Percentiles rank a stretch among this genome's conserved stretches.
These are phyloP conservation scores for Microglena sp. DNA, from an alignment of 139 green algal species.

Conservation along the genomic window DNA sequence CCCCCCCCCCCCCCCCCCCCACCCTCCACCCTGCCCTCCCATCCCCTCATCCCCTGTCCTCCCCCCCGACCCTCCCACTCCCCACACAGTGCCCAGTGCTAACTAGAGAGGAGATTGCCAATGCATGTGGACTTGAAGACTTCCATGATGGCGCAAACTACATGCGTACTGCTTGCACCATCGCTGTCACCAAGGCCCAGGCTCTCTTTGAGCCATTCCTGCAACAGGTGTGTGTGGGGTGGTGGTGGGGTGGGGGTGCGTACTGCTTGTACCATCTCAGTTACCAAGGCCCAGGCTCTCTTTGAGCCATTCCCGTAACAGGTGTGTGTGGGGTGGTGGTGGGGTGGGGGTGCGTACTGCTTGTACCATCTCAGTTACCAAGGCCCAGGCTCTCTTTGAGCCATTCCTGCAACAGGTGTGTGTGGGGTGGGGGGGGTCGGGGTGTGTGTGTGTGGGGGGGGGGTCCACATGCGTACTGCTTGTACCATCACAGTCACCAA, in stretches of 20 bases:
- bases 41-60: too few species aligned
- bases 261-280: conserved; percentile 87
- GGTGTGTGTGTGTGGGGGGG: conserved; percentile 12
- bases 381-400: conserved; percentile 78
- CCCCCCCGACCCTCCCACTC: too few species aligned
- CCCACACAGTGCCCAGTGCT: conserved; percentile 14
- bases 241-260: background rate
- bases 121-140: conserved; percentile 91
- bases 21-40: too few species aligned
- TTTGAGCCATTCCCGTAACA: conserved; percentile 92
- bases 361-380: conserved; percentile 83
- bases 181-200: conserved; percentile 71
- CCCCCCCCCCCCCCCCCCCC: too few species aligned
- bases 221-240: conserved; percentile 53
- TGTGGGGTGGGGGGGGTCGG: conserved; percentile 6
- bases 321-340: conserved; percentile 15
- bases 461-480: background rate
- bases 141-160: conserved; percentile 94
- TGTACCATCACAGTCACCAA: background rate
- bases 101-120: conserved; percentile 87
- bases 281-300: conserved; percentile 66
- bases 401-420: conserved; percentile 78
- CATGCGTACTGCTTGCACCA: conserved; percentile 88
- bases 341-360: conserved; percentile 61
- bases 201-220: conserved; percentile 88